A percentile compares a stretch with the other conserved stretches of the same genome.
phyloP scores from a whole-genome alignment of 1,284 basidiomycete genomes.

The Naganishia sp. region DNA sequence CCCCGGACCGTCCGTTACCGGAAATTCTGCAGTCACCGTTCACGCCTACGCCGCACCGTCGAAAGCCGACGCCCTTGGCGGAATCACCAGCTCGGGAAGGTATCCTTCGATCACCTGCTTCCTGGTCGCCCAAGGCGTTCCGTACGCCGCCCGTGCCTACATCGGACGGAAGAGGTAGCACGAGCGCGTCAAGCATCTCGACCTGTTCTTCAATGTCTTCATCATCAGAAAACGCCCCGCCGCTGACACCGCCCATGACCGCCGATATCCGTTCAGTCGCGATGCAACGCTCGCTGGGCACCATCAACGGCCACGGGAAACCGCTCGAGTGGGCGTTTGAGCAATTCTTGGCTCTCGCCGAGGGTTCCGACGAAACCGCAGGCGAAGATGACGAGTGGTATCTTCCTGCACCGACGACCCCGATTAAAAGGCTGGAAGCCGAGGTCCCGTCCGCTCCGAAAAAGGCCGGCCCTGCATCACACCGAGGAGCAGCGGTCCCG shows the following conservation, averaged over 20 bases:
- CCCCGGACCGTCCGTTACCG: not conserved
- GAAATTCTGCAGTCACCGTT: constrained; percentile 6
- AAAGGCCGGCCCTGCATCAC: not conserved
- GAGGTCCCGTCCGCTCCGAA: not conserved
- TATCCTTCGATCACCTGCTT: not conserved
- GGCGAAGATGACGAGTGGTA: not conserved
- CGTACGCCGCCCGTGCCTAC: not conserved
- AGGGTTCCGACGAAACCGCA: not conserved
- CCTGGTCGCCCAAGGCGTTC: not conserved
- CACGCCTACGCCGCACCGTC: not conserved
- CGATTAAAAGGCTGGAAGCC: not conserved
- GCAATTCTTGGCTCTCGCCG: constrained; percentile 2
- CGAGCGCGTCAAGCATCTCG: constrained; percentile 1
- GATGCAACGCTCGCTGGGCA: not conserved
- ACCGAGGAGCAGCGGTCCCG: not conserved
- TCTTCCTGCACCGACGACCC: not conserved
- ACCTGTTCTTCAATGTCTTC: not conserved
- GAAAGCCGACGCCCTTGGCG: not conserved
- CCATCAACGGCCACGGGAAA: not conserved
- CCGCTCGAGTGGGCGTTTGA: not conserved
- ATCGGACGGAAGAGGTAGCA: not conserved
- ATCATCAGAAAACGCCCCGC: not conserved
- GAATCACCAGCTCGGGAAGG: constrained; percentile 2
- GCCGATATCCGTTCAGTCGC: not conserved
- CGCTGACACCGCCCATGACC: not conserved